Conservation (phyloP, 345 rosid genomes). For the Gossypium stocksii region DNA sequence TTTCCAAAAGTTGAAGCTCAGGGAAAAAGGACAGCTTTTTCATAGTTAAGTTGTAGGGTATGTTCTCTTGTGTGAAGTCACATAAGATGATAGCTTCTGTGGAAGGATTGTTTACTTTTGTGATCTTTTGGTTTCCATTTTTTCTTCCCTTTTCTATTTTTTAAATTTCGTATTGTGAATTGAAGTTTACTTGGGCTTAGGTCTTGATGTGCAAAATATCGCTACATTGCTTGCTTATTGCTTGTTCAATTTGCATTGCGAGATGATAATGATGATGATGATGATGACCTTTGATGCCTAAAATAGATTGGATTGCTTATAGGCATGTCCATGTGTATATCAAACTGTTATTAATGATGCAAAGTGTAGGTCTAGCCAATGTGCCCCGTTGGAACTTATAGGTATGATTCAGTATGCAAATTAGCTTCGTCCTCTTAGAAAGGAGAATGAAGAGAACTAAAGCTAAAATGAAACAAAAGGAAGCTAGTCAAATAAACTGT, state of each 20-base stretch:
- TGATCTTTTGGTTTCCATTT: not conserved
- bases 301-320: not conserved
- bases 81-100: not conserved
- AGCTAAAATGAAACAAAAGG: not conserved
- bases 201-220: not conserved
- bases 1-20: not conserved
- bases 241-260: not conserved
- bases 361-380: not conserved
- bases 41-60: not conserved
- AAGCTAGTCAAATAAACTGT: not conserved
- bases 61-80: not conserved
- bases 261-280: not conserved
- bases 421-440: not conserved
- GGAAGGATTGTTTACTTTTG: not conserved
- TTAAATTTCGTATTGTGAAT: not conserved
- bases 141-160: too few relatives aligned
- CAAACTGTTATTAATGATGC: not conserved
- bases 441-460: not conserved
- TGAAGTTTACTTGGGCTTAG: not conserved
- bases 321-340: not conserved
- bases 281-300: not conserved
- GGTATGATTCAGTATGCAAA: not conserved
- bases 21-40: too few relatives aligned
- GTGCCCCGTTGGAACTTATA: not conserved
- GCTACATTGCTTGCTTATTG: not conserved